A percentile compares a stretch with the other conserved stretches of the same genome.
phyloP scores from a whole-genome alignment of 2,329 filamentous ascomycete genomes.

The Eutypella sp. region DNA sequence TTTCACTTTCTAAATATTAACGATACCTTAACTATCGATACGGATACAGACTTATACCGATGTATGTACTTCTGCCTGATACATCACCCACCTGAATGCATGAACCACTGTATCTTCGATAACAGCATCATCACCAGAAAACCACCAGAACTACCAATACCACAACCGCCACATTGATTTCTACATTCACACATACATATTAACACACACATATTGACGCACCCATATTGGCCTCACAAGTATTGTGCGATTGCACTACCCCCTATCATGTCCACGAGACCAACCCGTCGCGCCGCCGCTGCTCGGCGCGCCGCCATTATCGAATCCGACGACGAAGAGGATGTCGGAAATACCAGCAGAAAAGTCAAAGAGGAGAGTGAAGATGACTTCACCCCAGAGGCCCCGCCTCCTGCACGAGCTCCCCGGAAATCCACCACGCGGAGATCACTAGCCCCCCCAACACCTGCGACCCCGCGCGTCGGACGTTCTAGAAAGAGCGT shows the following conservation, averaged over 20 bases:
- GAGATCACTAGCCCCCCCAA: slow-evolving; percentile 34
- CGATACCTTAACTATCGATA: too few relatives aligned
- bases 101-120: too few relatives aligned
- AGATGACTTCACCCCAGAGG: slow-evolving; percentile 74
- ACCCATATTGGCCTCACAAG: too few relatives aligned
- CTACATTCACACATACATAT: too few relatives aligned
- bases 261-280: slow-evolving; percentile 27
- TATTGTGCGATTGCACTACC: background rate
- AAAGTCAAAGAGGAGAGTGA: slow-evolving; percentile 57
- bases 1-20: too few relatives aligned
- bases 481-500: slow-evolving; percentile 39
- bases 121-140: too few relatives aligned
- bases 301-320: slow-evolving; percentile 68
- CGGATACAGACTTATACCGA: too few relatives aligned
- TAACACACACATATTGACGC: too few relatives aligned
- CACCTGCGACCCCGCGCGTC: slow-evolving; percentile 30
- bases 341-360: slow-evolving; percentile 47
- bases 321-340: slow-evolving; percentile 71
- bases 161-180: too few relatives aligned
- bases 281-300: slow-evolving; percentile 40
- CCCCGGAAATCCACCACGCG: slow-evolving; percentile 45
- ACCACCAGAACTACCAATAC: too few relatives aligned
- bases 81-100: too few relatives aligned
- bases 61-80: too few relatives aligned
- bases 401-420: slow-evolving; percentile 42